These are phyloP conservation scores for Medicago ruthenica DNA, from an alignment of 306 rosid genomes.

Conservation along the genomic window DNA sequence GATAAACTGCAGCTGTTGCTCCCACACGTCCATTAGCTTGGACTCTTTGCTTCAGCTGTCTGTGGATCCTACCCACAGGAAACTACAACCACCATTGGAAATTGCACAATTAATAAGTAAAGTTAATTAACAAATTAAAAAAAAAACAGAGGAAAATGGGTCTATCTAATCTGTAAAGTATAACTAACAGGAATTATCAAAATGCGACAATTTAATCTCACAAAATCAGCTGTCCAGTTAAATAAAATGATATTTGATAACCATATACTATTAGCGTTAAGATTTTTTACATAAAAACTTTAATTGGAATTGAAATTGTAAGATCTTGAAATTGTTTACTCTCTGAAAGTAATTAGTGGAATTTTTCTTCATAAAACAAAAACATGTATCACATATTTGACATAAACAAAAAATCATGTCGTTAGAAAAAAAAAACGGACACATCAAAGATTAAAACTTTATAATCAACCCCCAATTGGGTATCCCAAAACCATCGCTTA, in stretches of 20 bases:
- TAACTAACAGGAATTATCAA: background rate
- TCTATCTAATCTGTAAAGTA: background rate
- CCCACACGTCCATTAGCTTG: constrained; percentile 95
- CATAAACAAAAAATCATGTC: background rate
- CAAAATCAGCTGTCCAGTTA: background rate
- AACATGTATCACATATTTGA: background rate
- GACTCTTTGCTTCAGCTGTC: constrained; percentile 81
- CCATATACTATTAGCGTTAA: background rate
- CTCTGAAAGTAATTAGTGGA: background rate
- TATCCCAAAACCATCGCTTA: background rate
- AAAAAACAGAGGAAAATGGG: background rate
- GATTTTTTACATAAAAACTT: background rate
- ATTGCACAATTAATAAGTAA: background rate
- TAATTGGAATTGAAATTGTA: background rate
- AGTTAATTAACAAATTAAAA: background rate
- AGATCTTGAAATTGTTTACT: background rate
- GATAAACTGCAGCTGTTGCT: constrained; percentile 92
- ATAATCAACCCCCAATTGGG: background rate
- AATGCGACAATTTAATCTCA: background rate
- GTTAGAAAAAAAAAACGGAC: too few relatives aligned
- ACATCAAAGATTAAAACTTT: background rate
- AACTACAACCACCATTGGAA: constrained; percentile 55
- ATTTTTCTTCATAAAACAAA: too few relatives aligned
- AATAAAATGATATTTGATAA: background rate
- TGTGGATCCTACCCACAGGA: constrained; percentile 94